These are phyloP conservation scores for Neoarthrinium moseri DNA, from an alignment of 2,329 filamentous ascomycete genomes.

Conservation along the genomic window DNA sequence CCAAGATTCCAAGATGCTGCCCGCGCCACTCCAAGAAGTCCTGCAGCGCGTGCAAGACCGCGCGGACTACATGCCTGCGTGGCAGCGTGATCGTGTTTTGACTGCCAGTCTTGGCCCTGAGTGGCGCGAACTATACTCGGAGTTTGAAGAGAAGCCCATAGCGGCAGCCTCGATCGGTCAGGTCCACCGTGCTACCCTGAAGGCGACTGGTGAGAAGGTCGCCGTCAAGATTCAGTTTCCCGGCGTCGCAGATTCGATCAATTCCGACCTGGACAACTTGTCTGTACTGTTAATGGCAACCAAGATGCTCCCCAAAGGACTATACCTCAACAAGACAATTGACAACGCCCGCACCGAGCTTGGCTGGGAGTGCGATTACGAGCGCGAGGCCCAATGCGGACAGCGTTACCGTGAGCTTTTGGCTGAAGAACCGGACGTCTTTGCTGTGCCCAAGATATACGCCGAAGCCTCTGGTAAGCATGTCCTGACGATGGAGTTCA, in stretches of 20 bases:
- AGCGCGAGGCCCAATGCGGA: conserved; percentile 81
- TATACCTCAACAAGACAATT: conserved; percentile 96
- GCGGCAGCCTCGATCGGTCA: conserved; percentile 97
- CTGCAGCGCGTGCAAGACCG: conserved; percentile 93
- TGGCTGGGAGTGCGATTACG: conserved; percentile 96
- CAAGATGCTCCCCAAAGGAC: conserved; percentile 81
- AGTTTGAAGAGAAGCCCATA: conserved; percentile 88
- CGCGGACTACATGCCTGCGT: conserved; percentile 96
- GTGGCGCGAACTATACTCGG: conserved; percentile 80
- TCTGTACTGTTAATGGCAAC: conserved; percentile 88
- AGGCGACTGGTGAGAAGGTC: conserved; percentile 71
- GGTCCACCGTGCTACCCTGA: conserved; percentile 82
- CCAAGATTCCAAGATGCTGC: conserved; percentile 94
- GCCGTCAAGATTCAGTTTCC: conserved; percentile 98
- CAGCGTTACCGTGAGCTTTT: conserved; percentile 75
- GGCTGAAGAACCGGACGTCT: conserved; percentile 69
- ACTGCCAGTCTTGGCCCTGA: conserved; percentile 73
- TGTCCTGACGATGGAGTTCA: conserved; percentile 90
- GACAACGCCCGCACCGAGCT: conserved; percentile 90
- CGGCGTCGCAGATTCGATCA: conserved; percentile 91
- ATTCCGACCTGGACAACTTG: conserved; percentile 93
- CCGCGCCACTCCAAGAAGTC: conserved; percentile 81
- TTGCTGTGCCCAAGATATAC: conserved; percentile 77
- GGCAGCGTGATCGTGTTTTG: conserved; percentile 85
- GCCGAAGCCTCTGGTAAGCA: conserved; percentile 78